Base-by-base conservation (phyloP, 768 basidiomycete species). In the Amyloporia xantha region DNA sequence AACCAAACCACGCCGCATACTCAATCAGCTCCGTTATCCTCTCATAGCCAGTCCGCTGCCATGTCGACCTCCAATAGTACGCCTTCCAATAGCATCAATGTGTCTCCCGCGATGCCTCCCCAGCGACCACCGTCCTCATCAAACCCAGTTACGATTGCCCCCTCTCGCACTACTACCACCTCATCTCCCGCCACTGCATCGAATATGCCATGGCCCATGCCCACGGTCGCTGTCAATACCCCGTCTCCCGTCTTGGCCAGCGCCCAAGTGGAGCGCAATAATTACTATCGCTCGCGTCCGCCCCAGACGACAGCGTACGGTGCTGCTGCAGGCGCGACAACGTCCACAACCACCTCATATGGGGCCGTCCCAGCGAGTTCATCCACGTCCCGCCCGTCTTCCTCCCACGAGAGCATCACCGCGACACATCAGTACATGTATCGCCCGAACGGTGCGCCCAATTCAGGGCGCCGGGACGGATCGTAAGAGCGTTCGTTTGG, bases 191-290 rank as follows among this genome's bases (percentile, higher is more conserved):
- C 44, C 23, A 60, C 51, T 39, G 59, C 57, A 13, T 54, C 68
- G 11, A 60, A 53, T 40, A 39, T 80, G 42, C 81, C 82, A 3
- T 87, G 81, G 75, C 82, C 84, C 5, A 84, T 86, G 82, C 84
- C 84, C 1, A 84, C 81, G 1, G 75, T 85, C 25, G 83, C 84
- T 1, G 79, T 73, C 9, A 72, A 73, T 39, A 78, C 79, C 2
- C 60, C 76, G 0, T 77, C 82, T 4, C 75, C 82, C 2, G 75
- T 82, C 3, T 69, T 84, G 19, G 54, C 74, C 3, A 55, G 68
- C n/a, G 56, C 71, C 1, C 56, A 64, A 10, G 44, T 62, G 1
- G 60, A 61, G 30, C 20, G 12, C 68, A 70, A 51, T 70, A 72
- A 49, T n/a, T 84, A 83, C 60, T 84, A 84, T 54, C 74, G 82